Base-by-base conservation (phyloP, 2,329 filamentous ascomycete genomes). In the Epichloe hybrida region DNA sequence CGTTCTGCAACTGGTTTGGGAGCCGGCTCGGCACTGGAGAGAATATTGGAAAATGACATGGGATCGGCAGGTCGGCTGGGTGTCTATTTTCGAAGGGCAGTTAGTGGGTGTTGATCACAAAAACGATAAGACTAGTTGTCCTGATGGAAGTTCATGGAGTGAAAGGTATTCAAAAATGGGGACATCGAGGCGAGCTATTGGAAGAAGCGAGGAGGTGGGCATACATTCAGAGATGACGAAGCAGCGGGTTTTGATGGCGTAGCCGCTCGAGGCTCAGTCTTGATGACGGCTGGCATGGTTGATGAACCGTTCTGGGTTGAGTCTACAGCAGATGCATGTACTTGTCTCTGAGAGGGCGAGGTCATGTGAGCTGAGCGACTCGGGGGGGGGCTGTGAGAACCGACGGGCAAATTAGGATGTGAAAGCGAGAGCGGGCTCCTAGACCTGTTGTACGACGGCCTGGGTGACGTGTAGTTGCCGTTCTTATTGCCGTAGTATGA, bases 41-140 rank as follows among this genome's bases (percentile, higher is more conserved):
- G 82, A 53, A 97, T 94, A 64, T 90, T 96, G 57, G 88, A 93
- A 62, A 97, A 93, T 5, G 90, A 93, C 90, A 96, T 96, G 49
- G 90, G 86, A 64, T 95, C 86, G 52, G 84, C 83, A 40, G 83
- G 76, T 64, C 89, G 82, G 58, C 80, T 81, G 1, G 85, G 79
- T 47, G 84, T 85, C 79, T 89, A 65, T 15, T 34, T 47, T 44
- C 21, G 7, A 34, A 34, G 9, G 3, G 23, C 9, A 34, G 37
- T 48, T 13, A 48, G 46, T 20, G 21, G 4, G 23, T 48, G 37
- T 31, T n/a, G 45, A 47, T 31, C 27, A 36, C 20, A 23, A 46
- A 45, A 21, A 23, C 15, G 52, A 58, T 53, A 59, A 55, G 50
- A 46, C 8, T n/a, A 17, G 17, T 17, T 9, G n/a, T 20, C 38